Conservation (phyloP, 83 land plant genomes). For the Diphasiastrum complanatum region DNA sequence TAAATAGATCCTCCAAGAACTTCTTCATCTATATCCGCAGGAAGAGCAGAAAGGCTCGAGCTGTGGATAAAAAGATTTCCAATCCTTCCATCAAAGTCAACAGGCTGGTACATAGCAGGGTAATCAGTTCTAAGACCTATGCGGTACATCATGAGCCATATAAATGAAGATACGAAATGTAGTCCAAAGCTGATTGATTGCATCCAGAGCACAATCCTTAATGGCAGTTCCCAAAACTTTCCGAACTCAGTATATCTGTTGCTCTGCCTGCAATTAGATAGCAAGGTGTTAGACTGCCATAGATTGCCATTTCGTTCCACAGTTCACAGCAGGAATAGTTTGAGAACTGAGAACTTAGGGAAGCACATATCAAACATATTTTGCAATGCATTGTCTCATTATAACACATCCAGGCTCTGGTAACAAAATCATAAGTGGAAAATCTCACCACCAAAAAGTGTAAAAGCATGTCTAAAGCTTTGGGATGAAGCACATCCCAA, state of each 20-base stretch:
- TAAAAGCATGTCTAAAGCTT: too few relatives aligned
- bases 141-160: neutral
- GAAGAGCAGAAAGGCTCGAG: neutral
- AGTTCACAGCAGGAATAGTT: too few relatives aligned
- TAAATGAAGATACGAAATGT: neutral
- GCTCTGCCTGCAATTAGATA: neutral
- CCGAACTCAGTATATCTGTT: neutral
- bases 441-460: too few relatives aligned
- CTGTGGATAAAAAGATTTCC: neutral
- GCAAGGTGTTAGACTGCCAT: too few relatives aligned
- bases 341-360: too few relatives aligned
- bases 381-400: too few relatives aligned
- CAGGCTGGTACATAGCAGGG: neutral
- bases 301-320: too few relatives aligned
- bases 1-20: conserved; percentile 9
- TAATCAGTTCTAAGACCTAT: neutral
- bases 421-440: too few relatives aligned
- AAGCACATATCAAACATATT: too few relatives aligned
- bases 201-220: neutral
- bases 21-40: conserved; percentile 1
- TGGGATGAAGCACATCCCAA: too few relatives aligned
- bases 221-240: neutral
- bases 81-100: neutral
- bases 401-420: too few relatives aligned
- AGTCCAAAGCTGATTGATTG: neutral